Percentiles rank a stretch among this genome's conserved stretches.
Conservation (phyloP, 441 rosid species). For the Manihot esculenta region DNA sequence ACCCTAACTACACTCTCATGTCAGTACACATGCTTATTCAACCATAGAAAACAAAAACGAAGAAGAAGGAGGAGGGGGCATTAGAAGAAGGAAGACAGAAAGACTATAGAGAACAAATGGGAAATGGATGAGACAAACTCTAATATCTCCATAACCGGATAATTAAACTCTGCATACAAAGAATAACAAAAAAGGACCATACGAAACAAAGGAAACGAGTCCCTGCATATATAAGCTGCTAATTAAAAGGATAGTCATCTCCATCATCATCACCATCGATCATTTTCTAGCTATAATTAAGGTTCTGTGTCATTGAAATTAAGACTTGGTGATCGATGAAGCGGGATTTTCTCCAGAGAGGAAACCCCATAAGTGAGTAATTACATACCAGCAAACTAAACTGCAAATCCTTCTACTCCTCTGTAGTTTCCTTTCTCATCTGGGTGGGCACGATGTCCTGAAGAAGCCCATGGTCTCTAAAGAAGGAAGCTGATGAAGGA, state of each 20-base stretch:
- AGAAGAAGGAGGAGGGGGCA: neutral
- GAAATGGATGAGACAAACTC: constrained; percentile 16
- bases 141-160: constrained; percentile 15
- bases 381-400: constrained; percentile 33
- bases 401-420: constrained; percentile 25
- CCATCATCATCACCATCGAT: neutral
- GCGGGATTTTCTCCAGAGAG: neutral
- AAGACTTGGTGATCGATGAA: constrained; percentile 12
- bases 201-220: neutral
- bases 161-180: constrained; percentile 30
- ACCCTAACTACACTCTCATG: constrained; percentile 29
- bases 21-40: neutral
- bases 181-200: constrained; percentile 28
- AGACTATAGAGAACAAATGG: constrained; percentile 3
- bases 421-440: constrained; percentile 47
- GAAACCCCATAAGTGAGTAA: constrained; percentile 23
- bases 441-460: constrained; percentile 83
- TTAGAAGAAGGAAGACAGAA: too few species aligned
- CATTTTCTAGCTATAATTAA: constrained; percentile 8
- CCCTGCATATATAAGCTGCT: constrained; percentile 14
- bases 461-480: constrained; percentile 82
- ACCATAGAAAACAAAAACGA: neutral
- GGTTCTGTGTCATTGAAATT: constrained; percentile 4
- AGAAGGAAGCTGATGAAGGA: constrained; percentile 34
- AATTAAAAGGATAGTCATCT: constrained; percentile 15